A percentile compares a stretch with the other conserved stretches of the same genome.
Conservation (phyloP, 192 early-diverging fungal species). For the Backusella australiensis region DNA sequence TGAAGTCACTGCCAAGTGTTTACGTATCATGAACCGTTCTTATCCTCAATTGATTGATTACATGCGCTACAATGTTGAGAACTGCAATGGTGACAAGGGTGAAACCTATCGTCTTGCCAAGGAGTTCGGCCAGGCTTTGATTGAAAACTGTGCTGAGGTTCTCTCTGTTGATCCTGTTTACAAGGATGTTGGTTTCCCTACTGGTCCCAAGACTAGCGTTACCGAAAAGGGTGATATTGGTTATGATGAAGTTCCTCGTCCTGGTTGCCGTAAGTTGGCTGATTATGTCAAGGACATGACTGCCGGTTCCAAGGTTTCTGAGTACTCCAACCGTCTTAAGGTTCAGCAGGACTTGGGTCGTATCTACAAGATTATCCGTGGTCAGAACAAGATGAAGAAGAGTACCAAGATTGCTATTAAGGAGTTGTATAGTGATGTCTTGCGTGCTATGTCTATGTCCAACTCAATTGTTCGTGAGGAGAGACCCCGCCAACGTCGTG, state of each 20-base stretch:
- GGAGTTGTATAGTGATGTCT: slow-evolving; percentile 68
- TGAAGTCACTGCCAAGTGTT: slow-evolving; percentile 87
- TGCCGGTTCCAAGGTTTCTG: slow-evolving; percentile 64
- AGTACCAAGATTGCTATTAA: slow-evolving; percentile 67
- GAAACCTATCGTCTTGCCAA: slow-evolving; percentile 83
- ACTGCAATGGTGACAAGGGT: slow-evolving; percentile 71
- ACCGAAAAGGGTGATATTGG: slow-evolving; percentile 79
- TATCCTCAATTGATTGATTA: slow-evolving; percentile 76
- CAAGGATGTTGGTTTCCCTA: slow-evolving; percentile 88
- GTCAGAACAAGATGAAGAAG: slow-evolving; percentile 76
- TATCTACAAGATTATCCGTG: slow-evolving; percentile 78
- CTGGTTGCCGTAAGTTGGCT: slow-evolving; percentile 84
- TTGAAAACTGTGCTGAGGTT: slow-evolving; percentile 90
- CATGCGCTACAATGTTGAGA: slow-evolving; percentile 87
- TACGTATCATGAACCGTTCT: slow-evolving; percentile 91
- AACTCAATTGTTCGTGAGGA: slow-evolving; percentile 65
- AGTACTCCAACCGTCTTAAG: slow-evolving; percentile 74
- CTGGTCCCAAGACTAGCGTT: slow-evolving; percentile 76
- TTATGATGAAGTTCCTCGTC: slow-evolving; percentile 83
- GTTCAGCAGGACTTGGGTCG: slow-evolving; percentile 76
- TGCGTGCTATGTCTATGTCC: slow-evolving; percentile 75
- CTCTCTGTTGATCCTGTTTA: slow-evolving; percentile 76
- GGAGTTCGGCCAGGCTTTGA: slow-evolving; percentile 75
- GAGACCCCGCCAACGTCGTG: slow-evolving; percentile 47
- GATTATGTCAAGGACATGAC: slow-evolving; percentile 91